Evolutionary conservation across 2,329 filamentous ascomycete genomes (phyloP), one percentile per base, ranked within the genome.

Genomic region (Graphilbum fragrans): DNA sequence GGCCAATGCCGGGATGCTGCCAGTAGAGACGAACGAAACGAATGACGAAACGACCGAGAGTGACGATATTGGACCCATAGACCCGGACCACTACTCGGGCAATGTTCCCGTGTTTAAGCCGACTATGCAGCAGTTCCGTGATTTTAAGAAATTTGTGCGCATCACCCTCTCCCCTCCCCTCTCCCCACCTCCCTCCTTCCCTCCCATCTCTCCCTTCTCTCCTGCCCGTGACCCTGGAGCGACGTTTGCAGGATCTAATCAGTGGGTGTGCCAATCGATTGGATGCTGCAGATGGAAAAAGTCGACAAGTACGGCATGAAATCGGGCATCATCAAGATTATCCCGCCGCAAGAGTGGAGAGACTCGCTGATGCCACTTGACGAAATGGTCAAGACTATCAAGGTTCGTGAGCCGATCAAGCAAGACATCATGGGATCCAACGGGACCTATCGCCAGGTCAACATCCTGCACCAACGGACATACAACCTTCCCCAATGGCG

Each of bases 401-500:
- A 80, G 56, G 88, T 98, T 55, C 90, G 90, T 61, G 93, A 98
- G 50, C 92, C 92, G 4, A 96, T 98, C 58, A 94, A 87, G 56
- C 92, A 98, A 61, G 92, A 98, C 54, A 98, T 98, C 53, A 90
- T 93, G 70, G 92, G 92, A 34, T 86, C 85, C 39, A 86, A 90
- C 56, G 93, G 92, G 43, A 93, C 86, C 43, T 98, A 95, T 58
- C 90, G 90, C 29, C 92, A 98, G 60, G 86, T 92, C 55, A 98
- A 98, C 57, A 88, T 98, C 45, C 80, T 96, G 54, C 93, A 95
- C 62, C 86, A 93, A 58, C 77, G 92, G 57, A 87, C 87, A 14
- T 98, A 98, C 66, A 98, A 95, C 52, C 69, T 98, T 5, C 90
- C 90, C 1, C 88, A 98, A 61, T 98, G 92, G 92, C 86, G 87